Percentiles rank a stretch among this genome's conserved stretches.
Evolutionary conservation across 2,329 filamentous ascomycete species (phyloP).

Genomic region (Fusarium sp.): DNA sequence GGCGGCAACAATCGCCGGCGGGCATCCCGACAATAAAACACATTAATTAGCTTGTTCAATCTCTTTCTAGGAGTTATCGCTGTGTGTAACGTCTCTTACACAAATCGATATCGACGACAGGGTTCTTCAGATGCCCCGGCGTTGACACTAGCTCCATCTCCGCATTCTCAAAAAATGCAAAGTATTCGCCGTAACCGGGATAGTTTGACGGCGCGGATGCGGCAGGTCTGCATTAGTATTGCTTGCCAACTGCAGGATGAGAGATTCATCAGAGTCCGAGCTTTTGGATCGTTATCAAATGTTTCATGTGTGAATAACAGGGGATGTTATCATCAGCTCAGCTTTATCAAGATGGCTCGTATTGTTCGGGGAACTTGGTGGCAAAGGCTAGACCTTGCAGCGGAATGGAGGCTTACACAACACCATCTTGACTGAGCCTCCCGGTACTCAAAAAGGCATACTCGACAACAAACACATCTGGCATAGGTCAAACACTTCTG

Average conservation of each 20-base stretch:
- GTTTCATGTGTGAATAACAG: not conserved
- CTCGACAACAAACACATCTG: not conserved
- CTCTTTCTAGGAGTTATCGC: not conserved
- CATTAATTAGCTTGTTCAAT: not conserved
- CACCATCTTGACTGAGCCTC: not conserved
- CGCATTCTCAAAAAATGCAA: slow-evolving; percentile 19
- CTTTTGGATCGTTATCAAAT: slow-evolving; percentile 6
- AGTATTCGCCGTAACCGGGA: slow-evolving; percentile 27
- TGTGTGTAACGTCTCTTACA: slow-evolving; percentile 5
- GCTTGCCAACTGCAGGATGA: slow-evolving; percentile 8
- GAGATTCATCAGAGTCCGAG: not conserved
- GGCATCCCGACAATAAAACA: not conserved
- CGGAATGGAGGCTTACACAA: not conserved
- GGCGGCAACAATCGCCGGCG: not conserved
- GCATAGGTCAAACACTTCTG: not conserved
- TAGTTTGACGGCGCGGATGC: slow-evolving; percentile 19
- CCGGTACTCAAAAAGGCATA: not conserved
- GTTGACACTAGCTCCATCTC: slow-evolving; percentile 8
- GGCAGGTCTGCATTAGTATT: slow-evolving; percentile 1
- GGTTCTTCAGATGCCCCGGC: slow-evolving; percentile 5
- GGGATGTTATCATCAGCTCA: not conserved
- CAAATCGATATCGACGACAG: slow-evolving; percentile 25
- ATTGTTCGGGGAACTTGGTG: not conserved
- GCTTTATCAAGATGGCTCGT: not conserved
- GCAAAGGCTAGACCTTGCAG: not conserved